A percentile compares a stretch with the other conserved stretches of the same genome.
phyloP scores from a whole-genome alignment of 2,329 filamentous ascomycete species.

The Ophiostoma novo-ulmi region DNA sequence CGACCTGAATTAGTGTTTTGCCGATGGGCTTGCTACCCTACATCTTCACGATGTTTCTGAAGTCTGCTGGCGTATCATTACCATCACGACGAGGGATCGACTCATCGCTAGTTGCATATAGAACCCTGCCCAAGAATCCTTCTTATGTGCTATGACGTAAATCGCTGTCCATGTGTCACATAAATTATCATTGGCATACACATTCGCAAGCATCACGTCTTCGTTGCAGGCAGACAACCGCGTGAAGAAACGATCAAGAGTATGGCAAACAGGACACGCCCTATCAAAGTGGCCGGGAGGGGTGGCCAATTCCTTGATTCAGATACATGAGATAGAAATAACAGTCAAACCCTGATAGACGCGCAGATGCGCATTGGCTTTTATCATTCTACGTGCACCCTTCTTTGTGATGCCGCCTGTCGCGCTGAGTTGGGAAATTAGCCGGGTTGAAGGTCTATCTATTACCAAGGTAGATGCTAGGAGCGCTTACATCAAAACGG shows the following conservation, averaged over 20 bases:
- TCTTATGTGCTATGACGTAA: slow-evolving; percentile 3
- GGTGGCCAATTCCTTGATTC: slow-evolving; percentile 1
- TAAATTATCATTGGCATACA: too few relatives aligned
- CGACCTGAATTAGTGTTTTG: too few relatives aligned
- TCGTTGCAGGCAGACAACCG: slow-evolving; percentile 1
- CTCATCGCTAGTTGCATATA: neutral
- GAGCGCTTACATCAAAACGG: neutral
- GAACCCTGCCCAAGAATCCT: neutral
- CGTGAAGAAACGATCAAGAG: neutral
- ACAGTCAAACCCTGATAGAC: neutral
- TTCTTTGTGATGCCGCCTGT: neutral
- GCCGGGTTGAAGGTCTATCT: neutral
- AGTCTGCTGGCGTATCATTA: too few relatives aligned
- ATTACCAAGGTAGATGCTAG: too few relatives aligned
- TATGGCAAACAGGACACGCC: neutral
- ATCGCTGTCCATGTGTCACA: neutral
- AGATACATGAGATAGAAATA: neutral
- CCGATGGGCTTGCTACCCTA: too few relatives aligned
- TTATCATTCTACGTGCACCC: neutral
- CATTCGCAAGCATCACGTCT: neutral
- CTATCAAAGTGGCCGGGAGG: neutral
- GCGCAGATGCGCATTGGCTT: neutral
- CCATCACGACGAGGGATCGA: neutral
- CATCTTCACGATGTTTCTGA: too few relatives aligned
- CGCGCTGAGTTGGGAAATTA: neutral